A percentile compares a stretch with the other conserved stretches of the same genome.
These are phyloP conservation scores for Dendrostoma leiphaemia DNA, from an alignment of 2,329 filamentous ascomycete species.

Conservation along the genomic window DNA sequence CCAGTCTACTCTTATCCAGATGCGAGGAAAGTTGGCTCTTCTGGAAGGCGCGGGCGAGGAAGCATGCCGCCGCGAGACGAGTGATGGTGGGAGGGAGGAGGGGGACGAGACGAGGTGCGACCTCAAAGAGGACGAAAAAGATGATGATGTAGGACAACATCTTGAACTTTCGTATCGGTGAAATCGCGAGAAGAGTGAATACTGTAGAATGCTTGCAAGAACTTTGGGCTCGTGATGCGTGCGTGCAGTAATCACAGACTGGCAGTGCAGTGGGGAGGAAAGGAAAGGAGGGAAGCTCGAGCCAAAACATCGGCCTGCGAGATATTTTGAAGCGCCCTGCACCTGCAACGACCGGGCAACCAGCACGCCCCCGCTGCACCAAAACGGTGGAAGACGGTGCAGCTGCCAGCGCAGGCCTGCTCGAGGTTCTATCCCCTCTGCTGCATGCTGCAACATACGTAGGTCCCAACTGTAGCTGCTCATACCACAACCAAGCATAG, in stretches of 20 bases:
- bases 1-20: not conserved
- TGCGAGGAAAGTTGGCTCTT: not conserved
- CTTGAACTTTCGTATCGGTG: not conserved
- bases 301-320: not conserved
- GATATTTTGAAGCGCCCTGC: too few relatives aligned
- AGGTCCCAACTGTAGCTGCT: too few relatives aligned
- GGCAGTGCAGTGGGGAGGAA: not conserved
- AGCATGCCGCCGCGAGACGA: not conserved
- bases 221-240: not conserved
- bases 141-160: not conserved
- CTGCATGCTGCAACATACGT: too few relatives aligned
- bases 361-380: too few relatives aligned
- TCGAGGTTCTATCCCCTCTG: too few relatives aligned
- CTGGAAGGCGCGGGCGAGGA: not conserved
- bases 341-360: too few relatives aligned
- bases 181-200: not conserved
- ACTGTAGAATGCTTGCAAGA: not conserved
- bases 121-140: not conserved
- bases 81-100: not conserved
- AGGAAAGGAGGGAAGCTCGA: not conserved
- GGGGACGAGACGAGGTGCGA: not conserved
- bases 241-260: not conserved
- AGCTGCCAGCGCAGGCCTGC: too few relatives aligned
- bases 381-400: too few relatives aligned
- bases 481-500: too few relatives aligned